A percentile compares a stretch with the other conserved stretches of the same genome.
These are phyloP conservation scores for Leccinum rimulosum DNA, from an alignment of 768 basidiomycete species.

Conservation along the genomic window DNA sequence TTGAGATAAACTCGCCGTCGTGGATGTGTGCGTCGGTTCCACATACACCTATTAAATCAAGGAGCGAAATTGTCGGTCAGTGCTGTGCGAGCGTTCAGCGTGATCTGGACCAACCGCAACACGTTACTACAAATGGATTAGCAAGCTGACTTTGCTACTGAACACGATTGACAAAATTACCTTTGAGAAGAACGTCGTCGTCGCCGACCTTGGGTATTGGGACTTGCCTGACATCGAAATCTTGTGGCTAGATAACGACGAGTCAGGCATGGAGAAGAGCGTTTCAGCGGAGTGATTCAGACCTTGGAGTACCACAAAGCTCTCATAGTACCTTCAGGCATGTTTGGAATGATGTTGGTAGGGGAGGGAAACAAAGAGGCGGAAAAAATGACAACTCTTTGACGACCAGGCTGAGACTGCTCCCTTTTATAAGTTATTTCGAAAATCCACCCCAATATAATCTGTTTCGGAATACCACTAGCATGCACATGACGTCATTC, in stretches of 20 bases:
- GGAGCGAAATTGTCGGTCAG: neutral
- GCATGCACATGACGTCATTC: conserved; percentile 28
- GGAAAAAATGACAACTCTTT: conserved; percentile 1
- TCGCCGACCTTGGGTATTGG: conserved; percentile 64
- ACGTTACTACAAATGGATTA: conserved; percentile 34
- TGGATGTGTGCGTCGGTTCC: conserved; percentile 66
- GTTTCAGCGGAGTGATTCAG: conserved; percentile 10
- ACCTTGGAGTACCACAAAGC: conserved; percentile 73
- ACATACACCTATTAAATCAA: conserved; percentile 43
- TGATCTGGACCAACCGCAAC: conserved; percentile 37
- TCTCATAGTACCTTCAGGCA: conserved; percentile 67
- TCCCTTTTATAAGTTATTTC: conserved; percentile 20
- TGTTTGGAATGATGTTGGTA: conserved; percentile 22
- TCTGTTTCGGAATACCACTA: conserved; percentile 20
- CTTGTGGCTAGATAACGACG: conserved; percentile 45
- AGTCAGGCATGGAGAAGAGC: conserved; percentile 5
- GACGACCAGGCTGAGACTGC: neutral
- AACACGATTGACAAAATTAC: conserved; percentile 30
- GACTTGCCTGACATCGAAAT: conserved; percentile 67
- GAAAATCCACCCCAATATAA: conserved; percentile 1
- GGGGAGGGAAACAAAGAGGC: neutral
- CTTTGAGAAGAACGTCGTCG: conserved; percentile 76
- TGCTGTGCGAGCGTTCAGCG: neutral
- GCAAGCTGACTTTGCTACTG: neutral
- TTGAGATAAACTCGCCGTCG: conserved; percentile 63